Evolutionary conservation across 805 yeast genomes (phyloP).

Genomic region (Blastobotrys terrestris): DNA sequence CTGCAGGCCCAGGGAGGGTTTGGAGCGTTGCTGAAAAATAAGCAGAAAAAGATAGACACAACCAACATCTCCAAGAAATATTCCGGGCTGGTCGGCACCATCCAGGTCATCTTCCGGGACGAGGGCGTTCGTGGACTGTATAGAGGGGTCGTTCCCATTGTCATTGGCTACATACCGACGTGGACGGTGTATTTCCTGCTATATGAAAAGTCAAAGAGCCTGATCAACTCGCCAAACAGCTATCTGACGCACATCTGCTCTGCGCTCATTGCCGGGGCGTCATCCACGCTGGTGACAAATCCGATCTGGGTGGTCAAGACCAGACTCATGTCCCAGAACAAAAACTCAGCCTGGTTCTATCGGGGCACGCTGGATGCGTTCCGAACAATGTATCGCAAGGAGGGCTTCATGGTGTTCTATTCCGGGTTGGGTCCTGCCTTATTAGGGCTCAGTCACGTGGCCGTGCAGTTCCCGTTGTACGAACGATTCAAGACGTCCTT

Average conservation of each 20-base stretch:
- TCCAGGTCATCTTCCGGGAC: slow-evolving; percentile 58
- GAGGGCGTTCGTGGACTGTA: slow-evolving; percentile 84
- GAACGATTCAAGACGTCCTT: slow-evolving; percentile 67
- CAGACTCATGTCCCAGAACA: slow-evolving; percentile 65
- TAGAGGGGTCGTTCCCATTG: slow-evolving; percentile 86
- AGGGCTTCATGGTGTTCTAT: slow-evolving; percentile 77
- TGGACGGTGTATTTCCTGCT: slow-evolving; percentile 95
- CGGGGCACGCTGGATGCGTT: slow-evolving; percentile 82
- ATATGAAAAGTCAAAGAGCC: slow-evolving; percentile 67
- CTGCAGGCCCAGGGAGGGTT: slow-evolving; percentile 82
- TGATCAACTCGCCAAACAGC: slow-evolving; percentile 26
- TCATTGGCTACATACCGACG: slow-evolving; percentile 91
- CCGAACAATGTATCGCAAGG: slow-evolving; percentile 64
- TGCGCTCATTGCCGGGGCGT: slow-evolving; percentile 85
- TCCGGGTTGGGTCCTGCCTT: slow-evolving; percentile 87
- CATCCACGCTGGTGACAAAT: slow-evolving; percentile 77
- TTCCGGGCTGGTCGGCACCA: slow-evolving; percentile 42
- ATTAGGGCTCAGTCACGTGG: slow-evolving; percentile 87
- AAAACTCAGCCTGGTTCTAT: slow-evolving; percentile 42
- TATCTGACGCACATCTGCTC: slow-evolving; percentile 36
- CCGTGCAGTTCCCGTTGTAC: slow-evolving; percentile 92
- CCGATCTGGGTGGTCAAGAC: slow-evolving; percentile 99
- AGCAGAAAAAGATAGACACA: slow-evolving; percentile 5
- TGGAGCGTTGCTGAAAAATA: slow-evolving; percentile 14
- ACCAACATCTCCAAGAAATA: slow-evolving; percentile 9